Base-by-base conservation (phyloP, 2,329 filamentous ascomycete species). In the Penicillium sp. region DNA sequence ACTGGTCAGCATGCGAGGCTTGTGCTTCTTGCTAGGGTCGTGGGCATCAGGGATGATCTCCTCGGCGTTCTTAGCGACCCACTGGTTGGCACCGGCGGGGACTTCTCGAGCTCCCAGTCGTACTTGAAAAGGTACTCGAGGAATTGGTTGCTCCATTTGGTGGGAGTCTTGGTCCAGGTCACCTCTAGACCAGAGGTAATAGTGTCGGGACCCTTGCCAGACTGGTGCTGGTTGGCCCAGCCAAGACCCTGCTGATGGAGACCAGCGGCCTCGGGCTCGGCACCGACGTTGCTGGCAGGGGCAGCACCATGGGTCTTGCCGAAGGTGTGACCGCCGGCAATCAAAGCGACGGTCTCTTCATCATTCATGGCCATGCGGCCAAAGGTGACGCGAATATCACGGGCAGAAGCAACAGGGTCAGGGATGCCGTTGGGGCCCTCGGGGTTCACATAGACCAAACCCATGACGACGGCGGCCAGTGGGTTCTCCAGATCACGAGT, bases 291-390 rank as follows among this genome's bases (percentile, higher is more conserved):
- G 52, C 78, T 77, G 14, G 76, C 70, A 13, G 80, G 72, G 46
- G 71, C 85, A 26, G 86, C 86, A 58, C 86, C 86, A 69, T 90
- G 86, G 0, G 85, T 87, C 79, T 90, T 90, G 60, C 86, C 86
- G 58, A 90, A 87, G 22, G 81, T 77, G 74, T 90, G 86, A 31
- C 86, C 86, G 62, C 86, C 86, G 31, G 83, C 83, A 63, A 90
- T 89, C 37, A 90, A 73, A 11, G 86, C 86, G 44, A 87, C 86
- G 0, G 86, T 90, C 75, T 90, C 86, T 69, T 87, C 82, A 63
- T 89, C 85, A 63, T 87, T 81, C 86, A 90, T 89, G 51, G 82
- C 86, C 86, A 90, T 89, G 66, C 85, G 85, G 53, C 76, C 76
- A 58, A 89, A 90, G 14, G 86, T 87, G 48, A 75, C 77, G 54